Evolutionary conservation across 768 basidiomycete genomes (phyloP).

Genomic region (Podaxis pistillaris): DNA sequence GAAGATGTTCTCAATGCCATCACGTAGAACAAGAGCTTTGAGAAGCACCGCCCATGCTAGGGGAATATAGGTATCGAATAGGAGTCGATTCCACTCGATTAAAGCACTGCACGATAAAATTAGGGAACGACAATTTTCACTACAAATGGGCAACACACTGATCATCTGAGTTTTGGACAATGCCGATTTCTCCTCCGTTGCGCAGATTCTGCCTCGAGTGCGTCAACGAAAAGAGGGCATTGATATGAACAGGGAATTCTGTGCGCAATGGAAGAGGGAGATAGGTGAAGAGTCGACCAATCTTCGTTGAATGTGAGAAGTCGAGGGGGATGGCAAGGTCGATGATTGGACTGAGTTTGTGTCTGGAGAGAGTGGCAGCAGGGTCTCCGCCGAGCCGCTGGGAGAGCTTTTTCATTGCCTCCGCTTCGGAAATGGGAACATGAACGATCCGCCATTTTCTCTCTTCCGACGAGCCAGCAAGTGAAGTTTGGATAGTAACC

Average conservation of each 20-base stretch:
- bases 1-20: conserved; percentile 30
- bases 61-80: conserved; percentile 45
- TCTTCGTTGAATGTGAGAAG: conserved; percentile 3
- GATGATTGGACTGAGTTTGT: conserved; percentile 42
- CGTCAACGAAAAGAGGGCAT: conserved; percentile 47
- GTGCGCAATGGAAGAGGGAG: conserved; percentile 48
- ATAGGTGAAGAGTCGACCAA: conserved; percentile 46
- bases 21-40: conserved; percentile 22
- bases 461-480: conserved; percentile 5
- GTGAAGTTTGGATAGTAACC: conserved; percentile 17
- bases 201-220: conserved; percentile 42
- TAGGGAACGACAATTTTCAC: not conserved
- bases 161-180: conserved; percentile 36
- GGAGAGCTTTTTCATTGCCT: conserved; percentile 26
- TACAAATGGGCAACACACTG: conserved; percentile 29
- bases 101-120: conserved; percentile 30
- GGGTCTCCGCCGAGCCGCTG: conserved; percentile 25
- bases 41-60: conserved; percentile 39
- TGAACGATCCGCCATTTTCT: conserved; percentile 35
- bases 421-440: conserved; percentile 23
- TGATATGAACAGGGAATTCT: conserved; percentile 43
- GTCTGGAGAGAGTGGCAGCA: conserved; percentile 25
- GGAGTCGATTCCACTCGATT: conserved; percentile 45
- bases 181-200: conserved; percentile 38
- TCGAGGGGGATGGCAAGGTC: conserved; percentile 35